Conservation (phyloP, 768 basidiomycete species). For the Auricularia cornea region DNA sequence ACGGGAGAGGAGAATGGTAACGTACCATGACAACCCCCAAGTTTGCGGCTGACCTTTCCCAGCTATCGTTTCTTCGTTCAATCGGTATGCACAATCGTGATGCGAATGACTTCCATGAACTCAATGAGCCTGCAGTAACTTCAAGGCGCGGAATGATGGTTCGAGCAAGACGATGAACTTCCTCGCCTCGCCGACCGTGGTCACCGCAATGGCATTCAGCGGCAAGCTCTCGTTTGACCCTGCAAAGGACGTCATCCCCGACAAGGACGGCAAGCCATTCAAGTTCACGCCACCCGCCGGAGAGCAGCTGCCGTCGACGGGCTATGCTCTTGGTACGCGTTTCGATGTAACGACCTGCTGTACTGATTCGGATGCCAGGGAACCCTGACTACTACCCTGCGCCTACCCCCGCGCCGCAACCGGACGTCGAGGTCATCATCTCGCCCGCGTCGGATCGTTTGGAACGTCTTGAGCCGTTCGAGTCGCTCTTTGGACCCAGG, state of each 20-base stretch:
- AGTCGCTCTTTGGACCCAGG: slow-evolving; percentile 55
- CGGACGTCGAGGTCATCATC: slow-evolving; percentile 72
- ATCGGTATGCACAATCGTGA: slow-evolving; percentile 47
- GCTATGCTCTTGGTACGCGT: slow-evolving; percentile 67
- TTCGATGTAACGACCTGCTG: no score
- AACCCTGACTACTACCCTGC: slow-evolving; percentile 66
- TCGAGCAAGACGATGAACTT: slow-evolving; percentile 95
- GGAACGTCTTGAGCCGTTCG: slow-evolving; percentile 80
- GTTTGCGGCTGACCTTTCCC: slow-evolving; percentile 2
- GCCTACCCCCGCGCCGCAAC: slow-evolving; percentile 63
- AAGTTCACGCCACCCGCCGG: slow-evolving; percentile 80
- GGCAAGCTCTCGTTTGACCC: slow-evolving; percentile 94
- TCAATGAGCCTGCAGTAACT: slow-evolving; percentile 39
- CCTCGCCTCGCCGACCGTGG: slow-evolving; percentile 91
- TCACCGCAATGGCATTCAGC: slow-evolving; percentile 96
- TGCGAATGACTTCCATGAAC: neutral
- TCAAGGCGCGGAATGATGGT: slow-evolving; percentile 95
- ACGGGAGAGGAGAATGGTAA: slow-evolving; percentile 86
- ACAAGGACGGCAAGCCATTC: slow-evolving; percentile 70
- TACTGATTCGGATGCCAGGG: no score
- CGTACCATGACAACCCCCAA: neutral
- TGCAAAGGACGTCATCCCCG: slow-evolving; percentile 58
- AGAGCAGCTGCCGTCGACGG: slow-evolving; percentile 70
- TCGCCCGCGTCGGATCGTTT: slow-evolving; percentile 72
- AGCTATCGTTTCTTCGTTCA: slow-evolving; percentile 98